A percentile compares a stretch with the other conserved stretches of the same genome.
These are phyloP conservation scores for Batkoa obscura DNA, from an alignment of 371 early-diverging fungal species.

Conservation along the genomic window DNA sequence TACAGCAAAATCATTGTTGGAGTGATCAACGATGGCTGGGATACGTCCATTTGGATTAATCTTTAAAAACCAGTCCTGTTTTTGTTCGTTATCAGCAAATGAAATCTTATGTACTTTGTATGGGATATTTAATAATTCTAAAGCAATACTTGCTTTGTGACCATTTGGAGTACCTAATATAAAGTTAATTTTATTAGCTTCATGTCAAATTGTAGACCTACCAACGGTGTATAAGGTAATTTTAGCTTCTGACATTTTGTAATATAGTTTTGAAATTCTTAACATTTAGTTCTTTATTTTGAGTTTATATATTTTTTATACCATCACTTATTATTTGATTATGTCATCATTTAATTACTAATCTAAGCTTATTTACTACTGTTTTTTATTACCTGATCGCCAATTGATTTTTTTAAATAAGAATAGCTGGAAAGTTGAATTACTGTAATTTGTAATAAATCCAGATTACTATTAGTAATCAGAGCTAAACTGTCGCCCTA, in stretches of 20 bases:
- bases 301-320: too few relatives aligned
- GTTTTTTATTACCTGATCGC: too few relatives aligned
- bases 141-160: conserved; percentile 15
- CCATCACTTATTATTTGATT: too few relatives aligned
- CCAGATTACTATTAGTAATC: too few relatives aligned
- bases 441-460: too few relatives aligned
- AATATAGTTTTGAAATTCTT: too few relatives aligned
- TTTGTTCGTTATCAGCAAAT: conserved; percentile 21
- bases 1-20: conserved; percentile 20
- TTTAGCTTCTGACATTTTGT: conserved; percentile 3
- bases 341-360: too few relatives aligned
- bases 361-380: too few relatives aligned
- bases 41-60: conserved; percentile 26
- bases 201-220: neutral
- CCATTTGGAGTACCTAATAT: conserved; percentile 9
- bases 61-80: conserved; percentile 26
- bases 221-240: conserved; percentile 7
- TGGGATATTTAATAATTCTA: conserved; percentile 19
- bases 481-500: too few relatives aligned
- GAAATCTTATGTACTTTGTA: conserved; percentile 15
- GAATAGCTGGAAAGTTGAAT: too few relatives aligned
- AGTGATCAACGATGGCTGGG: conserved; percentile 22
- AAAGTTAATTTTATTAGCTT: neutral
- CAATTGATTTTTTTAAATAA: too few relatives aligned
- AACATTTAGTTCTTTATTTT: too few relatives aligned